phyloP scores from a whole-genome alignment of 2,329 filamentous ascomycete species.

The Penicillium sclerotiorum region DNA sequence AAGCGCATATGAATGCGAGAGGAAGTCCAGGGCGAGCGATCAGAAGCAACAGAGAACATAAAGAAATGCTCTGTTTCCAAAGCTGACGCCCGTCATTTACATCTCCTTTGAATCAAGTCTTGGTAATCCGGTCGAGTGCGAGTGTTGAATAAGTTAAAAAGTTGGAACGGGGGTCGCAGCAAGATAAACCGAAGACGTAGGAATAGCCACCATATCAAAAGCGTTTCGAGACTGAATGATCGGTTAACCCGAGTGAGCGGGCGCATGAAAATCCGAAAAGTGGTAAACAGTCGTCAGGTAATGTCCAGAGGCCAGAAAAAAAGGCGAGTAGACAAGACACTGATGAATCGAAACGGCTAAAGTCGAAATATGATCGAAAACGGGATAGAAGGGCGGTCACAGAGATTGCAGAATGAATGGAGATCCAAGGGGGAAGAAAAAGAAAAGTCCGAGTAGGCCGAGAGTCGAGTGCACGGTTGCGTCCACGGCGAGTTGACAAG shows the following conservation, averaged over 20 bases:
- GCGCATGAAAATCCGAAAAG: conserved; percentile 16
- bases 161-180: conserved; percentile 19
- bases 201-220: conserved; percentile 38
- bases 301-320: conserved; percentile 10
- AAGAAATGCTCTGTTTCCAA: conserved; percentile 20
- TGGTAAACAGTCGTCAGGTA: conserved; percentile 12
- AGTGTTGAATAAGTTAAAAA: conserved; percentile 1
- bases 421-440: conserved; percentile 34
- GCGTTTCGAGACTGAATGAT: conserved; percentile 34
- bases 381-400: conserved; percentile 36
- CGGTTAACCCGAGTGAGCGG: conserved; percentile 22
- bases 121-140: conserved; percentile 23
- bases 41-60: conserved; percentile 22
- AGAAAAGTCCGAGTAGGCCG: conserved; percentile 36
- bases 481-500: conserved; percentile 29
- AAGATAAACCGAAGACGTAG: conserved; percentile 30
- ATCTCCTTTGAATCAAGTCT: conserved; percentile 39
- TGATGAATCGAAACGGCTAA: conserved; percentile 35
- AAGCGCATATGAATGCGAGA: conserved; percentile 19
- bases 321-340: conserved; percentile 21
- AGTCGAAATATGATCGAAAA: conserved; percentile 39
- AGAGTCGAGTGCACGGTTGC: conserved; percentile 32
- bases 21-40: conserved; percentile 20
- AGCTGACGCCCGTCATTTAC: conserved; percentile 31
- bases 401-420: conserved; percentile 41